A percentile compares a stretch with the other conserved stretches of the same genome.
Evolutionary conservation across 2,329 filamentous ascomycete species (phyloP).

Genomic region (Allantophomopsis cytisporea): DNA sequence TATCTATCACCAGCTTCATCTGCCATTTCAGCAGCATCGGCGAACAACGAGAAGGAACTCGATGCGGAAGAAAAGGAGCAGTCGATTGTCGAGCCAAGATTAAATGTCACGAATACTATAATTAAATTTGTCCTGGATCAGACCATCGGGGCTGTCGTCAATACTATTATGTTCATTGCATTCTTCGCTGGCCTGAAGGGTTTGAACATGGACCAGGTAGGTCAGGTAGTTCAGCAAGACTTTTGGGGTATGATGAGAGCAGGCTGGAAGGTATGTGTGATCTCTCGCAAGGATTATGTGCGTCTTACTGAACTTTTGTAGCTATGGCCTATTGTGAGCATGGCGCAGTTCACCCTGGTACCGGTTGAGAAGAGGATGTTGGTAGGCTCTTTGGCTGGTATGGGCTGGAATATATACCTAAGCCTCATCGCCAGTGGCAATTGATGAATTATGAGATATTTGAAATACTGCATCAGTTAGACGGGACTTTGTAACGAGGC

Average conservation of each 20-base stretch:
- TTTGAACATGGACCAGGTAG: constrained; percentile 26
- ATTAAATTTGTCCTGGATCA: constrained; percentile 59
- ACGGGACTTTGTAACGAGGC: too few species aligned
- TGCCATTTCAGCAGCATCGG: constrained; percentile 24
- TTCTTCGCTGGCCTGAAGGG: constrained; percentile 31
- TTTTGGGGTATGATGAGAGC: constrained; percentile 53
- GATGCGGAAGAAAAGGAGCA: constrained; percentile 27
- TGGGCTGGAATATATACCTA: constrained; percentile 61
- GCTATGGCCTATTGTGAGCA: constrained; percentile 49
- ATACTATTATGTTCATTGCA: constrained; percentile 49
- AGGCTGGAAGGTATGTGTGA: constrained; percentile 51
- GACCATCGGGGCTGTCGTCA: constrained; percentile 48
- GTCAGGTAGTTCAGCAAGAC: constrained; percentile 32
- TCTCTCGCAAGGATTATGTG: constrained; percentile 20
- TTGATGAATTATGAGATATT: not conserved
- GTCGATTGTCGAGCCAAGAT: constrained; percentile 30
- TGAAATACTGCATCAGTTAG: too few species aligned
- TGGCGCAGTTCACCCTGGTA: constrained; percentile 52
- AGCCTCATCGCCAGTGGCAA: constrained; percentile 35
- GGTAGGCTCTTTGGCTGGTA: constrained; percentile 52
- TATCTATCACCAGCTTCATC: constrained; percentile 24
- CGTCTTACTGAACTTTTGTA: not conserved
- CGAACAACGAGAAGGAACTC: constrained; percentile 25
- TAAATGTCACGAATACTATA: constrained; percentile 49
- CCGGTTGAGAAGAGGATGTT: constrained; percentile 55